A percentile compares a stretch with the other conserved stretches of the same genome.
Conservation (phyloP, 176 grass and related monocot genomes). For the Rhynchospora tenuis region DNA sequence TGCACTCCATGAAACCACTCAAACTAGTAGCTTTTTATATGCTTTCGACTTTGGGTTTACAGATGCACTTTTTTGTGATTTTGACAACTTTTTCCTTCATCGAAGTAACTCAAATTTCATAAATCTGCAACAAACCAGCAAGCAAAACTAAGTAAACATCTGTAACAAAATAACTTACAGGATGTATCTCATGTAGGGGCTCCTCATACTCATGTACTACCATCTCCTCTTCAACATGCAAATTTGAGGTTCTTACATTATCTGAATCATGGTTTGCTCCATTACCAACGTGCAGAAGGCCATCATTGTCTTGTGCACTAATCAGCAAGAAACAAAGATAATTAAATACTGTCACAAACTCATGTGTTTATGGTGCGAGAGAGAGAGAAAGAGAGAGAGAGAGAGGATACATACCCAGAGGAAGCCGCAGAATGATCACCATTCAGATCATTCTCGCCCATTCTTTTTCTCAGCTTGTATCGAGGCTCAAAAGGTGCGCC, state of each 20-base stretch:
- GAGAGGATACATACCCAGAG: constrained; percentile 4
- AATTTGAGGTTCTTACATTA: background rate
- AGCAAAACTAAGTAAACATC: background rate
- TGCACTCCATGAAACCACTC: background rate
- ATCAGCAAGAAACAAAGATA: constrained; percentile 14
- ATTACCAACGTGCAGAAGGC: constrained; percentile 28
- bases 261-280: constrained; percentile 23
- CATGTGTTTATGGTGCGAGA: constrained; percentile 21
- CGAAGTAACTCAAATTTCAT: background rate
- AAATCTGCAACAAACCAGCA: background rate
- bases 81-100: background rate
- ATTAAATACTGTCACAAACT: constrained; percentile 31
- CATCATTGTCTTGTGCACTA: constrained; percentile 15
- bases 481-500: constrained; percentile 1
- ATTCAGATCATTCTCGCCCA: background rate
- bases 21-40: background rate
- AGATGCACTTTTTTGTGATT: background rate
- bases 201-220: constrained; percentile 3
- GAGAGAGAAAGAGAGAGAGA: background rate
- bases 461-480: constrained; percentile 22
- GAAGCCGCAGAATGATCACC: background rate
- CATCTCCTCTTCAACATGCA: background rate
- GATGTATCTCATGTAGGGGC: constrained; percentile 36
- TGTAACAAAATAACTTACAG: constrained; percentile 33
- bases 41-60: background rate